Conservation (phyloP, 371 early-diverging fungal species). For the Chytridium lagenaria region DNA sequence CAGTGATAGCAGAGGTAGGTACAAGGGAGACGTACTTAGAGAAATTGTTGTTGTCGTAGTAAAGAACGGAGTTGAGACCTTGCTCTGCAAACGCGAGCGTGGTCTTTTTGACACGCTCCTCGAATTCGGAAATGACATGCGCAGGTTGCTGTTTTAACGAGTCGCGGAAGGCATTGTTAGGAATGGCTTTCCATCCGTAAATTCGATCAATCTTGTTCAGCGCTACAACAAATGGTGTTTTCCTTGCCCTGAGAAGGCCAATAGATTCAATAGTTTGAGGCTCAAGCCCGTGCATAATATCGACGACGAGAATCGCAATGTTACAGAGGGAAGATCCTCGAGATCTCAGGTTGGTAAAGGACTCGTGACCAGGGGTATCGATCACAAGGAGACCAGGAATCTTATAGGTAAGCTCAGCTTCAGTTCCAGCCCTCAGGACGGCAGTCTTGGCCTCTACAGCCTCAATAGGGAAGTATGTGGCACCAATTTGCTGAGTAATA, state of each 20-base stretch:
- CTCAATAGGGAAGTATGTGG: slow-evolving; percentile 99
- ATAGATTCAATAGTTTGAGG: slow-evolving; percentile 99
- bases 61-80: slow-evolving; percentile 95
- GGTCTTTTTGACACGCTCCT: slow-evolving; percentile 81
- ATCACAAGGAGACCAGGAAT: slow-evolving; percentile 99
- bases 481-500: slow-evolving; percentile 99
- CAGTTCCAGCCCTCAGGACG: slow-evolving; percentile 61
- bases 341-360: slow-evolving; percentile 98
- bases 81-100: slow-evolving; percentile 96
- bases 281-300: slow-evolving; percentile 99
- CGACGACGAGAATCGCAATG: slow-evolving; percentile 99
- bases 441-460: slow-evolving; percentile 93
- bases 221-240: slow-evolving; percentile 99
- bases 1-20: slow-evolving; percentile 99
- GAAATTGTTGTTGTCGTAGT: slow-evolving; percentile 96
- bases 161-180: slow-evolving; percentile 83
- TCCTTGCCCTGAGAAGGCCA: slow-evolving; percentile 89
- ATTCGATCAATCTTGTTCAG: slow-evolving; percentile 99
- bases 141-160: slow-evolving; percentile 81
- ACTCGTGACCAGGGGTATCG: slow-evolving; percentile 99
- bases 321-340: slow-evolving; percentile 99
- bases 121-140: slow-evolving; percentile 87
- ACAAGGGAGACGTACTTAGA: slow-evolving; percentile 97
- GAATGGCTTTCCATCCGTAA: slow-evolving; percentile 92
- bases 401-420: slow-evolving; percentile 60